These are phyloP conservation scores for Pleurozium schreberi DNA, from an alignment of 225 moss, liverwort and hornwort genomes.

Conservation along the genomic window DNA sequence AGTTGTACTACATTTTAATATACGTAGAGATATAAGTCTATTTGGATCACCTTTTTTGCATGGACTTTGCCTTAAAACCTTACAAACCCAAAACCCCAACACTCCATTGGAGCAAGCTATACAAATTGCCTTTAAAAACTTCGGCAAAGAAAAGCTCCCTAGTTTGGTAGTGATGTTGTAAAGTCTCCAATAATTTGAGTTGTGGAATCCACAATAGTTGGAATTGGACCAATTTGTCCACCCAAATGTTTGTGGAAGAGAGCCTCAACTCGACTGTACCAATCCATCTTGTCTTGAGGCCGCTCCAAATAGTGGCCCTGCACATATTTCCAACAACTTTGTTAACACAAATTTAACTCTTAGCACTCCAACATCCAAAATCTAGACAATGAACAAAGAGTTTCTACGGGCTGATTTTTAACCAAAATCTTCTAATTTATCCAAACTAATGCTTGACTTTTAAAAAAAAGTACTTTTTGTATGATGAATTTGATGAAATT, in stretches of 20 bases:
- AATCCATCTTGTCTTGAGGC: conserved; percentile 68
- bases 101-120: neutral
- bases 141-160: accelerated
- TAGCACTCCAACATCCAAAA: accelerated
- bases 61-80: neutral
- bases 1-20: neutral
- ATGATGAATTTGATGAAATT: neutral
- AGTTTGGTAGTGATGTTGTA: neutral
- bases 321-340: neutral
- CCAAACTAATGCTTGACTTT: neutral
- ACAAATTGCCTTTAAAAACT: neutral
- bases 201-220: neutral
- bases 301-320: conserved; percentile 72
- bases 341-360: neutral
- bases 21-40: neutral
- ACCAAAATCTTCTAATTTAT: neutral
- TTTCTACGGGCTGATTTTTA: accelerated
- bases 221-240: conserved; percentile 5
- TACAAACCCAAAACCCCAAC: neutral
- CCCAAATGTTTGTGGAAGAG: conserved; percentile 60
- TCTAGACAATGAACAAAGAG: neutral
- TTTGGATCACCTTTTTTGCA: no score
- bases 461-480: accelerated
- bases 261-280: conserved; percentile 37
- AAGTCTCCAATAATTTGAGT: neutral